Percentiles rank a stretch among this genome's conserved stretches.
These are phyloP conservation scores for Murraya koenigii DNA, from an alignment of 345 rosid genomes.

Conservation along the genomic window DNA sequence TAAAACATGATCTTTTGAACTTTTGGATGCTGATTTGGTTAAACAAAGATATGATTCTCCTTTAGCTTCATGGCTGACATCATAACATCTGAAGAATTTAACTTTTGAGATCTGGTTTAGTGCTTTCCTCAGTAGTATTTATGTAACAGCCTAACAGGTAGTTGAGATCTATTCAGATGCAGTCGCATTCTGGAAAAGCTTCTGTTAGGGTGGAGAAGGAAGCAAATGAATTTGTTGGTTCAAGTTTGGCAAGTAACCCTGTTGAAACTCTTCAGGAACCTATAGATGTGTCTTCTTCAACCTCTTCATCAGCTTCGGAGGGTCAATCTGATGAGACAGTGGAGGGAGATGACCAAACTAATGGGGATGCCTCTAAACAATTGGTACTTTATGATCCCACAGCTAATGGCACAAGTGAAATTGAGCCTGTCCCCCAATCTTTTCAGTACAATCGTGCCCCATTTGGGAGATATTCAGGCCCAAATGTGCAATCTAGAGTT, in stretches of 20 bases:
- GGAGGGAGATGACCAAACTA: conserved; percentile 21
- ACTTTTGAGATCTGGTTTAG: neutral
- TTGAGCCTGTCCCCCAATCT: conserved; percentile 31
- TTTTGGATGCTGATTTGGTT: neutral
- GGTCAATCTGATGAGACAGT: conserved; percentile 32
- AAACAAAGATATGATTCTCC: neutral
- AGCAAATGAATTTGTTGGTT: conserved; percentile 26
- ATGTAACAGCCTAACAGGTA: conserved; percentile 18
- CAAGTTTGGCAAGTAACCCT: conserved; percentile 23
- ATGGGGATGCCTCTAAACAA: conserved; percentile 47
- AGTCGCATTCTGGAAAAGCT: conserved; percentile 33
- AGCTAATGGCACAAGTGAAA: conserved; percentile 31
- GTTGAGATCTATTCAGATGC: conserved; percentile 40
- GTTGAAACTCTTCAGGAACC: conserved; percentile 24
- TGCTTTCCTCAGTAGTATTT: neutral
- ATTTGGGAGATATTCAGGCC: conserved; percentile 17
- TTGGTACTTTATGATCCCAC: conserved; percentile 61
- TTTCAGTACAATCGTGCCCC: conserved; percentile 21
- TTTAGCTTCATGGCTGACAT: neutral
- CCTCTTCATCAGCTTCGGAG: conserved; percentile 35
- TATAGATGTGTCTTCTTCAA: conserved; percentile 31
- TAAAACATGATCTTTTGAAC: neutral
- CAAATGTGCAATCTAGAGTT: conserved; percentile 34
- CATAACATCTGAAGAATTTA: neutral
- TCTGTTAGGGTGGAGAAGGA: conserved; percentile 35